Conservation (phyloP, 129 eudicot genomes). For the Calendula officinalis region DNA sequence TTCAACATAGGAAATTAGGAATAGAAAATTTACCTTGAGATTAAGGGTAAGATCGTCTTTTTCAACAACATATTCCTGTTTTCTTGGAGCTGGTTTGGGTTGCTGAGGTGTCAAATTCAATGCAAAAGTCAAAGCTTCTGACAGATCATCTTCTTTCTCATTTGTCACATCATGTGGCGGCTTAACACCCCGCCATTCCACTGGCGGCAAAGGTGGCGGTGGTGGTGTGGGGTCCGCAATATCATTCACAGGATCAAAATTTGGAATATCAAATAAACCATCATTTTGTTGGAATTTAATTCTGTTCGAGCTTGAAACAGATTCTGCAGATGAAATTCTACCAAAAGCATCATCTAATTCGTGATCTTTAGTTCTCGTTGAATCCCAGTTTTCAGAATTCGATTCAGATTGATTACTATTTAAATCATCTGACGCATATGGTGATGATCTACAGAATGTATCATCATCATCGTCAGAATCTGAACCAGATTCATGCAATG, state of each 20-base stretch:
- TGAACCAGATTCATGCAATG: conserved; percentile 52
- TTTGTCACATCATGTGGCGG: conserved; percentile 35
- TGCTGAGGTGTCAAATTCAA: conserved; percentile 46
- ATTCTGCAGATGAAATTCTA: conserved; percentile 64
- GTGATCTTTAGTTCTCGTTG: conserved; percentile 45
- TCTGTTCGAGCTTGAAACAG: conserved; percentile 56
- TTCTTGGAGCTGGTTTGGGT: conserved; percentile 51
- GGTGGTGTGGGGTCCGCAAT: conserved; percentile 43
- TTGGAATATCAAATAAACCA: conserved; percentile 53
- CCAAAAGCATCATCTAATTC: conserved; percentile 59
- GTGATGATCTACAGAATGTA: conserved; percentile 83
- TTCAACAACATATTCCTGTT: conserved; percentile 36
- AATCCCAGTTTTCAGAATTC: conserved; percentile 88
- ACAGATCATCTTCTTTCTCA: conserved; percentile 32
- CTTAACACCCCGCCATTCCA: conserved; percentile 67
- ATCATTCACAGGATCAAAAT: conserved; percentile 42
- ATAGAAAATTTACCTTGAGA: conserved; percentile 36
- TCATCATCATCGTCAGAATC: conserved; percentile 56
- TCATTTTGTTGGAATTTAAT: conserved; percentile 35
- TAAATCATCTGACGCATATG: conserved; percentile 65
- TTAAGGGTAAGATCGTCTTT: conserved; percentile 23
- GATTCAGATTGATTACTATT: conserved; percentile 61
- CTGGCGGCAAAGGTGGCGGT: conserved; percentile 87
- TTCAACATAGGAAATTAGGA: neutral
- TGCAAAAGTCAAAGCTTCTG: conserved; percentile 40